Conservation (phyloP, 441 rosid species). For the Populus hybrid region DNA sequence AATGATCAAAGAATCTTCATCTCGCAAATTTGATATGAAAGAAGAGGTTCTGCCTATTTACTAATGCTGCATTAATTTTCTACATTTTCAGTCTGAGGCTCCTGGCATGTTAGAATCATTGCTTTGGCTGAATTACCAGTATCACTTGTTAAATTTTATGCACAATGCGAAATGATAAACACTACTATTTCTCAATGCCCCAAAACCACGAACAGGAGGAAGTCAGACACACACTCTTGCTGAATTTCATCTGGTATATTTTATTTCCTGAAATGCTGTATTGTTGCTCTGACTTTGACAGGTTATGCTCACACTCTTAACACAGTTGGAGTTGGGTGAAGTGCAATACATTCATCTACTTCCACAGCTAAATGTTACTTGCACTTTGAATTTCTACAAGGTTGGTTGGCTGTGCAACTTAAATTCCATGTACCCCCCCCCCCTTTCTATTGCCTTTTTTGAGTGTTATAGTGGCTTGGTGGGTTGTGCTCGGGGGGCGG, state of each 20-base stretch:
- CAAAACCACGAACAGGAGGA: not conserved
- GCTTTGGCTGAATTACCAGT: not conserved
- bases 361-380: constrained; percentile 68
- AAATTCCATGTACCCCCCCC: not conserved
- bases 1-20: constrained; percentile 67
- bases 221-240: not conserved
- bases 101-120: not conserved
- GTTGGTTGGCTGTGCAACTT: constrained; percentile 30
- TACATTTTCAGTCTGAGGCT: not conserved
- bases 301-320: constrained; percentile 90
- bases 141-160: not conserved
- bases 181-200: constrained; percentile 6
- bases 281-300: constrained; percentile 31
- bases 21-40: constrained; percentile 80
- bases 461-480: constrained; percentile 6
- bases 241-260: constrained; percentile 3
- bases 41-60: constrained; percentile 62
- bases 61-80: constrained; percentile 16
- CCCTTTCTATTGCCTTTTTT: not conserved
- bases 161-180: not conserved
- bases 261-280: not conserved
- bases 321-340: constrained; percentile 89
- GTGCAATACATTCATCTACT: constrained; percentile 66
- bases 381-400: constrained; percentile 89
- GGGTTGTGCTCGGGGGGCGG: not conserved